phyloP scores from a whole-genome alignment of 441 rosid genomes.

The Francoa sonchifolia region DNA sequence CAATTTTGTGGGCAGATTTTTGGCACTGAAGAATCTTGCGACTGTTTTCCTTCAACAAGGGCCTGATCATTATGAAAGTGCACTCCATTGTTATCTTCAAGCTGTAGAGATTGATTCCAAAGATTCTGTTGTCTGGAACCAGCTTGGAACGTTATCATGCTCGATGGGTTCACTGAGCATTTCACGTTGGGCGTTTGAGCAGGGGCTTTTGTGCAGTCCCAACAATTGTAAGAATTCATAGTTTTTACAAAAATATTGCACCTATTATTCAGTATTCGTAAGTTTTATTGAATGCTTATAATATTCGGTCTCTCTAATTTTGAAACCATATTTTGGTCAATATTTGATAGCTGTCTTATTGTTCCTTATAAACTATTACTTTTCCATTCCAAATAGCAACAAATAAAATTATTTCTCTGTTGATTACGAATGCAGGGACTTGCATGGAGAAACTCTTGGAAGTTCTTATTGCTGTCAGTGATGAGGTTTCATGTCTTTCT shows the following conservation, averaged over 20 bases:
- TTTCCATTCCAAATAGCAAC: conserved; percentile 1
- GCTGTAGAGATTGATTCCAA: conserved; percentile 96
- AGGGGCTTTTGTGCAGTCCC: conserved; percentile 97
- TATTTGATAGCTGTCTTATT: conserved; percentile 1
- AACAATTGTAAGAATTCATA: conserved; percentile 62
- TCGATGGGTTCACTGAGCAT: conserved; percentile 87
- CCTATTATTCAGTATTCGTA: not conserved
- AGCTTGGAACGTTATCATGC: conserved; percentile 91
- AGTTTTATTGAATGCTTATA: not conserved
- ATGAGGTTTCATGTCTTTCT: conserved; percentile 95
- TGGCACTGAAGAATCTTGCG: conserved; percentile 92
- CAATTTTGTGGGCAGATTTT: conserved; percentile 45
- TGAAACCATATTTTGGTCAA: conserved; percentile 4
- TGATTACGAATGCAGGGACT: conserved; percentile 53
- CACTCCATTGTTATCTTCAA: conserved; percentile 89
- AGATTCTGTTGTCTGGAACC: conserved; percentile 98
- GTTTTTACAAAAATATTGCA: conserved; percentile 1
- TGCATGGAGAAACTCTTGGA: conserved; percentile 99
- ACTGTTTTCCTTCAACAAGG: conserved; percentile 91
- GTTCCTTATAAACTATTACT: not conserved
- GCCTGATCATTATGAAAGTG: conserved; percentile 67
- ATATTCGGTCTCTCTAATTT: conserved; percentile 1
- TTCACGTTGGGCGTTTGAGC: conserved; percentile 99
- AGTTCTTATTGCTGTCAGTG: conserved; percentile 97
- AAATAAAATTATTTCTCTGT: conserved; percentile 1